A percentile compares a stretch with the other conserved stretches of the same genome.
phyloP scores from a whole-genome alignment of 192 early-diverging fungal genomes.

The Backusella tarrabulga region DNA sequence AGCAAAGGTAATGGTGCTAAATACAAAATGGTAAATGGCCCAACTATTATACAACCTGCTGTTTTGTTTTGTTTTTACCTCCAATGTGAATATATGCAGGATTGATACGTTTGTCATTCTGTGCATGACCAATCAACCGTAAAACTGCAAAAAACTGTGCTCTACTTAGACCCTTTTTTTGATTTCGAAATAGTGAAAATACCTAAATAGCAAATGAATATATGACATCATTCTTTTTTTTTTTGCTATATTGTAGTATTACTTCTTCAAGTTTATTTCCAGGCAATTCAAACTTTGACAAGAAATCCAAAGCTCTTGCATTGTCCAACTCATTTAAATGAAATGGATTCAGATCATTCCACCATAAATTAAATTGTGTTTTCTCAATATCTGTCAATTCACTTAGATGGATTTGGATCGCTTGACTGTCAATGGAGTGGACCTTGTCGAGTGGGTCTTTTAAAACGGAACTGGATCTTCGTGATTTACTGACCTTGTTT shows the following conservation, averaged over 20 bases:
- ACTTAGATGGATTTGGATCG: neutral
- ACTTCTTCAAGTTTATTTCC: conserved; percentile 28
- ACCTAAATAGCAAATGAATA: conserved; percentile 12
- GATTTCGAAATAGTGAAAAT: conserved; percentile 22
- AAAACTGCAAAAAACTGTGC: conserved; percentile 34
- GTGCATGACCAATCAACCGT: conserved; percentile 33
- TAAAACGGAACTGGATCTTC: neutral
- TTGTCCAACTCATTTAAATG: conserved; percentile 11
- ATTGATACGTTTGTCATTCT: conserved; percentile 25
- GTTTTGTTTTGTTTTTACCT: conserved; percentile 3
- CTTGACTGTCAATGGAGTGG: neutral
- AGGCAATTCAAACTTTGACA: conserved; percentile 17
- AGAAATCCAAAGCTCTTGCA: conserved; percentile 11
- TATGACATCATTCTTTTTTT: neutral
- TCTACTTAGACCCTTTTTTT: conserved; percentile 18
- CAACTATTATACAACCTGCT: neutral
- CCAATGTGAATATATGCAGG: conserved; percentile 25
- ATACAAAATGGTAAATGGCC: neutral
- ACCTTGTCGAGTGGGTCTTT: neutral
- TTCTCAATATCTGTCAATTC: conserved; percentile 10
- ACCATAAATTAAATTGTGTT: conserved; percentile 19
- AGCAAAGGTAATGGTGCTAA: neutral
- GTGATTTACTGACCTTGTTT: neutral
- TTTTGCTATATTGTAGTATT: neutral
- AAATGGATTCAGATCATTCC: conserved; percentile 33